These are phyloP conservation scores for Psidium guajava DNA, from an alignment of 345 rosid genomes.

Conservation along the genomic window DNA sequence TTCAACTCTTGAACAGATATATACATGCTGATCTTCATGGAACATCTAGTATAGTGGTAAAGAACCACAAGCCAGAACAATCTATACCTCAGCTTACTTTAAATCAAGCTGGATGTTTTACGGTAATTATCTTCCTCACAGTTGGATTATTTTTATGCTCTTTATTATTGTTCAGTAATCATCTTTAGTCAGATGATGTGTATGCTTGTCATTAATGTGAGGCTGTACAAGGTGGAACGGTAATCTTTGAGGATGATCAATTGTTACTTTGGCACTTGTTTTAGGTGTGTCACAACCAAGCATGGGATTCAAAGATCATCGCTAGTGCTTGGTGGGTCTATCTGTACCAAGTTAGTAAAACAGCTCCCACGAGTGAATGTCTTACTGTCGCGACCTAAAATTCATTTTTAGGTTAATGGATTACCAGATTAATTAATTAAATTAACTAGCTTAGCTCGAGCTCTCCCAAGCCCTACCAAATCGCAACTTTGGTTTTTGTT, in stretches of 20 bases:
- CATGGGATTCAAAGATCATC: constrained; percentile 98
- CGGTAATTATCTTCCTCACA: constrained; percentile 28
- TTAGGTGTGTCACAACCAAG: constrained; percentile 96
- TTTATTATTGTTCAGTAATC: neutral
- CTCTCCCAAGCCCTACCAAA: no score
- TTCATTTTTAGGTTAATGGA: no score
- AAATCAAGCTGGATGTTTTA: constrained; percentile 96
- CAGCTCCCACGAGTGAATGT: constrained; percentile 99
- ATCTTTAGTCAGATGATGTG: neutral
- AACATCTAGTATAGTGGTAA: constrained; percentile 93
- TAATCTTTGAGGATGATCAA: neutral
- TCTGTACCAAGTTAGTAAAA: constrained; percentile 96
- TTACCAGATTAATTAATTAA: no score
- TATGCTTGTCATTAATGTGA: neutral
- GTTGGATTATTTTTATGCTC: neutral
- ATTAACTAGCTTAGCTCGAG: no score
- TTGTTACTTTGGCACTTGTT: neutral
- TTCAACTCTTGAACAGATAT: constrained; percentile 47
- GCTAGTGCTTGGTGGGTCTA: constrained; percentile 99
- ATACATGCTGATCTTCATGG: constrained; percentile 96
- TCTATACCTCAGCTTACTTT: constrained; percentile 83
- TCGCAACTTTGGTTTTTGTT: no score
- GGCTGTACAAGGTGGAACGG: neutral
- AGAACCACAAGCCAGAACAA: constrained; percentile 89
- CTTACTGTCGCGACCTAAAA: no score